Percentiles rank a stretch among this genome's conserved stretches.
Evolutionary conservation across 208 protist species (phyloP).

Genomic region (Naegleria fowleri): DNA sequence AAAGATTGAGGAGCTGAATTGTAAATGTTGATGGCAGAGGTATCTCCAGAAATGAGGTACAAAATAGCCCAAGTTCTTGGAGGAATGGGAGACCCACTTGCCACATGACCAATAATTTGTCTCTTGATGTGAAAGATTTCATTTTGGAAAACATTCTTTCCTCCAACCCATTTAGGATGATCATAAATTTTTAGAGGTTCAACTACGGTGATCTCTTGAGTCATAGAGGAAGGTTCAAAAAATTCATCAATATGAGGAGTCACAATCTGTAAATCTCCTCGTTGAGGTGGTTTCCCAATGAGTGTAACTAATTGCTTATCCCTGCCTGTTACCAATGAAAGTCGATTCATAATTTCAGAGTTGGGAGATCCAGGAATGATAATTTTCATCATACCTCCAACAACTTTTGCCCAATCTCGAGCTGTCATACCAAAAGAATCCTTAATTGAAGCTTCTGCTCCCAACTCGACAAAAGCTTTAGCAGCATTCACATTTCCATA

Average conservation of each 20-base stretch:
- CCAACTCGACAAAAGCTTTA: background rate
- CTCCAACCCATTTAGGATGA: background rate
- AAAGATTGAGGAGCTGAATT: background rate
- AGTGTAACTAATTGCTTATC: background rate
- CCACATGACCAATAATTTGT: background rate
- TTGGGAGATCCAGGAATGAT: background rate
- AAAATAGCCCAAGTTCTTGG: background rate
- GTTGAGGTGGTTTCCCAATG: background rate
- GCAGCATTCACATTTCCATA: background rate
- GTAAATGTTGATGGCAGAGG: background rate
- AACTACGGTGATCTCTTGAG: background rate
- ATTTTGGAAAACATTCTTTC: background rate
- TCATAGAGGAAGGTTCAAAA: background rate
- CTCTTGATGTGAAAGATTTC: background rate
- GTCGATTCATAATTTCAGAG: background rate
- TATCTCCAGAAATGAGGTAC: background rate
- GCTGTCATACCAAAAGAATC: background rate
- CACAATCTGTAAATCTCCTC: background rate
- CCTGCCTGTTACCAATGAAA: background rate
- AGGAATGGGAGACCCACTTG: background rate
- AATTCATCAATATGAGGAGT: background rate
- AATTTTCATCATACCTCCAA: background rate
- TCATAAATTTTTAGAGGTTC: background rate
- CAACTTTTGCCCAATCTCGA: background rate
- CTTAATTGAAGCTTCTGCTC: background rate